Evolutionary conservation across 305 asterid species (phyloP), one percentile per base, ranked within the genome.

Genomic region (Andrographis paniculata): DNA sequence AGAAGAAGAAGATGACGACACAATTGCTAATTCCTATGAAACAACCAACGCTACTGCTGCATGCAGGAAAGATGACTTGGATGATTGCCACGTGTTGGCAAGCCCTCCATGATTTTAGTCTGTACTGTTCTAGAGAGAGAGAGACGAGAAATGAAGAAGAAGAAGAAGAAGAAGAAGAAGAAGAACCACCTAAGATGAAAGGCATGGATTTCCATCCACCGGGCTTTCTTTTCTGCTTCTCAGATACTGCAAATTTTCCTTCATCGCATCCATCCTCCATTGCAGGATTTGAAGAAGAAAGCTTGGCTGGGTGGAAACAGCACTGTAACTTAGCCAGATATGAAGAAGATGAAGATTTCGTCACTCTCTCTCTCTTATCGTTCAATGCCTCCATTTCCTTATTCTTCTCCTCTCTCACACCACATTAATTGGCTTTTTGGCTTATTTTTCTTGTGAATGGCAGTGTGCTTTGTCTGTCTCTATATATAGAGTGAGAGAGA

Each of bases 191-290:
- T 31, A 49, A 30, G n/a, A 49, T 35, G 23, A 13, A 49, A 37
- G 54, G 42, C 41, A 49, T 49, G 54, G 54, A 3, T 18, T 49
- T 49, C 54, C 54, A 49, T 14, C 54, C 54, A 5, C 54, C 54
- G 17, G 41, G 54, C 54, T 49, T 31, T 20, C 40, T 28, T 10
- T 30, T 17, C 42, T 9, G 2, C 23, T 9, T 23, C 37, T 17
- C 15, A 9, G 13, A 8, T 3, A 24, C 30, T 24, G 50, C 50
- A n/a, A n/a, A n/a, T n/a, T n/a, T n/a, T 8, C 15, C 50, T 20
- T 20, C 1, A 24, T 24, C 30, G 20, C 1, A 12, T 17, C 9
- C 23, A n/a, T 42, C 48, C 18, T 16, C 17, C 20, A 3, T 10
- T 24, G 8, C 30, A 24, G 4, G 6, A 4, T 8, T 24, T 4